These are phyloP conservation scores for Angophora floribunda DNA, from an alignment of 345 rosid species.

Conservation along the genomic window DNA sequence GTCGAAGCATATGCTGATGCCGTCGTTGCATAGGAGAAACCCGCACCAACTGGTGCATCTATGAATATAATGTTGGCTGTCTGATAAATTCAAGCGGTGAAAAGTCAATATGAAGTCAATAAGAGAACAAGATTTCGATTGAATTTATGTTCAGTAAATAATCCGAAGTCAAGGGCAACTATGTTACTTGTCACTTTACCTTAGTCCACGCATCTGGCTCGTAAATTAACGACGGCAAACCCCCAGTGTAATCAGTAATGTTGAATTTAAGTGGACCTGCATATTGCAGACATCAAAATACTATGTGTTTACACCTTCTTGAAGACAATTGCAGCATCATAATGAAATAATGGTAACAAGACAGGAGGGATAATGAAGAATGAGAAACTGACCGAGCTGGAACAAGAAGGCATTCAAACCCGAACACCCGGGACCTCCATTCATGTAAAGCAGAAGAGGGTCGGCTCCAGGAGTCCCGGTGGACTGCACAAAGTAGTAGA, in stretches of 20 bases:
- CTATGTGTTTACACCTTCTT: neutral
- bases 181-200: neutral
- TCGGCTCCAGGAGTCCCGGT: neutral
- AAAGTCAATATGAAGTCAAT: neutral
- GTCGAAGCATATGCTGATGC: neutral
- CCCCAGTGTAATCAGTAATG: slow-evolving; percentile 2
- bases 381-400: neutral
- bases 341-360: neutral
- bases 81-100: neutral
- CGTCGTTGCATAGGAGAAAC: slow-evolving; percentile 11
- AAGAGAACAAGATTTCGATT: neutral
- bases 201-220: neutral
- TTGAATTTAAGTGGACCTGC: slow-evolving; percentile 17
- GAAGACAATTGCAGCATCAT: neutral
- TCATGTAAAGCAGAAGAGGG: neutral
- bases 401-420: neutral
- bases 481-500: neutral
- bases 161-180: neutral
- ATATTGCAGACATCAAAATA: neutral
- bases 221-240: slow-evolving; percentile 3
- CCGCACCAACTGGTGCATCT: slow-evolving; percentile 17
- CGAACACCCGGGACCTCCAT: neutral
- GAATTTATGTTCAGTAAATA: neutral
- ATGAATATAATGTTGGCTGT: slow-evolving; percentile 8
- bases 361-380: neutral